Base-by-base conservation (phyloP, 129 eudicot genomes). In the Chrysanthemum lavandulifolium region DNA sequence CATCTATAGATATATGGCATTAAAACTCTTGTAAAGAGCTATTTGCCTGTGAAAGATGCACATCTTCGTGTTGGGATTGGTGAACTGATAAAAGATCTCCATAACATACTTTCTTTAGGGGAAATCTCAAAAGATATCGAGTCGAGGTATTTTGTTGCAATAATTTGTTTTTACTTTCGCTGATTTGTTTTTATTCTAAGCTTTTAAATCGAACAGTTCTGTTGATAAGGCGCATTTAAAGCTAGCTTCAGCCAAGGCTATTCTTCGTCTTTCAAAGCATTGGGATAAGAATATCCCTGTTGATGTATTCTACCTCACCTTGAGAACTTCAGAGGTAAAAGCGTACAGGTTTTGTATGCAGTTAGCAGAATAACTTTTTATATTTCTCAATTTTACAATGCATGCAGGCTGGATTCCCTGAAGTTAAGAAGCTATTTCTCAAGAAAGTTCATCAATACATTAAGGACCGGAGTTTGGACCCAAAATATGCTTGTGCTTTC, bases 401-500 rank as follows among this genome's bases (percentile, higher is more conserved):
- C n/a, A 31, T 76, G 11, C 75, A 88, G 97, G 85, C 71, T 64
- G 76, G 80, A 52, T 88, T 78, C 61, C 99, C 94, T 61, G 85
- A 94, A 81, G 94, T 77, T 53, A 94, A 73, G 85, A 86, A 81
- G 54, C 74, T 84, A 61, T 85, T 88, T 45, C 96, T 86, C 69
- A 73, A 71, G 73, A 94, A 94, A 81, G 83, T 90, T 88, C 89
- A 94, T 84, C 97, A 94, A 78, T 94, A 90, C 84, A 81, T 94
- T 29, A 94, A 88, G 87, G 97, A 94, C 77, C 93, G 94, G 61
- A 76, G 80, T 73, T 82, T 94, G 84, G 97, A 94, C 82, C 88
- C 94, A n/a, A 94, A 94, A 84, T 90, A 88, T 83, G 93, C 94
- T 51, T 94, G 97, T 81, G 93, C 91, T 66, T 94, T 90, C 75